Percentiles rank a stretch among this genome's conserved stretches.
These are phyloP conservation scores for Cyphellophora attinorum DNA, from an alignment of 2,329 filamentous ascomycete species.

Conservation along the genomic window DNA sequence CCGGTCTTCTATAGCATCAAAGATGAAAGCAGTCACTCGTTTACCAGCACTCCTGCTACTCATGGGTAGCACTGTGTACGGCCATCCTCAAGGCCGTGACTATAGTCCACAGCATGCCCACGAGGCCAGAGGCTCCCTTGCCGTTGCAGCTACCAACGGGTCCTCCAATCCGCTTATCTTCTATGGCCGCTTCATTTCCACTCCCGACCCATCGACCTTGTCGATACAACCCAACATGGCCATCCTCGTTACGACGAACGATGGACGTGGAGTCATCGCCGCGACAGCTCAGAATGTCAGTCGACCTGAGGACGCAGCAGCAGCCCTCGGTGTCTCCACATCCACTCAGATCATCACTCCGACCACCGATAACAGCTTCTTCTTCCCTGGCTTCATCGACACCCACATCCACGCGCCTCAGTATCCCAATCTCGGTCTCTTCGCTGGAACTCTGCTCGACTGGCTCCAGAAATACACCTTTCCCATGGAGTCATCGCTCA, in stretches of 20 bases:
- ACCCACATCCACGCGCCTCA: constrained; percentile 83
- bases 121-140: too few relatives aligned
- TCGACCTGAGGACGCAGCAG: neutral
- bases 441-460: constrained; percentile 85
- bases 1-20: too few relatives aligned
- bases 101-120: too few relatives aligned
- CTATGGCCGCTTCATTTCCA: constrained; percentile 12
- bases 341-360: constrained; percentile 4
- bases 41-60: too few relatives aligned
- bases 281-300: constrained; percentile 6
- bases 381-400: constrained; percentile 33
- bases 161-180: constrained; percentile 6
- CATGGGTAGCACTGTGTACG: too few relatives aligned
- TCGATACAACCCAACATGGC: constrained; percentile 6
- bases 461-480: constrained; percentile 96
- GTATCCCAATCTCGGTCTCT: constrained; percentile 88
- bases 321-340: neutral
- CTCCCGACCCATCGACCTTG: constrained; percentile 7
- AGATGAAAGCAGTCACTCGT: too few relatives aligned
- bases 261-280: constrained; percentile 6
- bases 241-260: constrained; percentile 6
- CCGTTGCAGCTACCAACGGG: neutral
- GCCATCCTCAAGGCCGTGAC: too few relatives aligned
- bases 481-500: constrained; percentile 72
- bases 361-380: constrained; percentile 9